Base-by-base conservation (phyloP, 2,329 filamentous ascomycete species). In the Monosporascus sp. region DNA sequence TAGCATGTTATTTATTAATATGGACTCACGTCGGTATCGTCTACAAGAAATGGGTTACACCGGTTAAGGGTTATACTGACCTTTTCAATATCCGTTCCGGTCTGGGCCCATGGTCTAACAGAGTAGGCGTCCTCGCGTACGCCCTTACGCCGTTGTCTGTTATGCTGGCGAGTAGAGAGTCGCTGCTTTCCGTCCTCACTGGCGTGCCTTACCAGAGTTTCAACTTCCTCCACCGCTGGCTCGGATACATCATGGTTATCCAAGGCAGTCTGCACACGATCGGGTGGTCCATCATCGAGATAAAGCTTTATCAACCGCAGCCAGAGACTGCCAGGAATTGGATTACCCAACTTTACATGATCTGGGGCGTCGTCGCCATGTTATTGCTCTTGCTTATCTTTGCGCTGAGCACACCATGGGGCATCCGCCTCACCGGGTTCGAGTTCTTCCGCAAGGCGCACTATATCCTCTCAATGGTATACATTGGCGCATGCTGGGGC, bases 391-490 rank as follows among this genome's bases (percentile, higher is more conserved):
- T 81, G 0, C 67, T 88, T 15, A 69, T 90, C 1, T 80, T 84
- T 54, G 63, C 83, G 5, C 73, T 88, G 50, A 85, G 83, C 63
- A 68, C 78, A 0, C 74, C 76, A 14, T 77, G 75, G 65, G 84
- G 77, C 1, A 87, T 90, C 53, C 76, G 78, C 8, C 69, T 78
- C 48, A 89, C 86, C 0, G 88, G 88, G 3, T 90, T 92, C 67
- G 88, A 91, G 62, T 84, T 87, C 69, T 91, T 91, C 75, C 79
- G 87, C 56, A 90, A 89, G 65, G 72, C 80, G 0, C 88, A 91
- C 65, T 89, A 89, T 60, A 74, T 90, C 14, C 73, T 90, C 2
- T 88, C 87, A 11, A 82, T 87, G 72, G 67, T 90, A 5, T 92
- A 89, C 67, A 80, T 91, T 14, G 88, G 86, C 5, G 87, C 86